phyloP scores from a whole-genome alignment of 176 grass and related monocot genomes.

The Melocanna baccifera region DNA sequence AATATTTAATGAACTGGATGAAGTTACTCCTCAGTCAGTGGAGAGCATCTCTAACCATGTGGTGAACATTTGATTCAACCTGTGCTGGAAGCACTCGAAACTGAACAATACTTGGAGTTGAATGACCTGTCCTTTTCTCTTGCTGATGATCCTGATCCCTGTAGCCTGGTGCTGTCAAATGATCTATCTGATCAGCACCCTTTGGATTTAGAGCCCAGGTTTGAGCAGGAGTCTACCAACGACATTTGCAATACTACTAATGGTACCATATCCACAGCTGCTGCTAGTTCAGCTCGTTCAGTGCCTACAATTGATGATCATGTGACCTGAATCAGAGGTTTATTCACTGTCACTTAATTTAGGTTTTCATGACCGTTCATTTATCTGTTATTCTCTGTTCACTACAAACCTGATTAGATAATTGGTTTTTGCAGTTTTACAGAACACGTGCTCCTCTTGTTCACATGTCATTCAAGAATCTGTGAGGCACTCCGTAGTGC shows the following conservation, averaged over 20 bases:
- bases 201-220: not conserved
- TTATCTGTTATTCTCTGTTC: not conserved
- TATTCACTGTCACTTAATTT: not conserved
- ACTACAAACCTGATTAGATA: not conserved
- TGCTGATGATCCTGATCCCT: not conserved
- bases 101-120: slow-evolving; percentile 47
- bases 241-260: not conserved
- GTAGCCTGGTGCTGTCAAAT: slow-evolving; percentile 15
- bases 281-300: not conserved
- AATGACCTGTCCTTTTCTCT: slow-evolving; percentile 44
- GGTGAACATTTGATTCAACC: not conserved
- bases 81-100: slow-evolving; percentile 13
- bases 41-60: not conserved
- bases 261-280: not conserved
- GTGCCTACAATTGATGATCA: not conserved
- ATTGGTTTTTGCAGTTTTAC: slow-evolving; percentile 12
- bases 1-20: slow-evolving; percentile 43
- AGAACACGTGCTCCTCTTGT: not conserved
- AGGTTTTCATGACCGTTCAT: not conserved
- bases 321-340: slow-evolving; percentile 2
- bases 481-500: not conserved
- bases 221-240: not conserved
- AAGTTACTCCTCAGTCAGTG: not conserved
- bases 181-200: not conserved
- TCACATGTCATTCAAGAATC: not conserved